Evolutionary conservation across 192 early-diverging fungal species (phyloP).

Genomic region (Coemansia brasiliensis): DNA sequence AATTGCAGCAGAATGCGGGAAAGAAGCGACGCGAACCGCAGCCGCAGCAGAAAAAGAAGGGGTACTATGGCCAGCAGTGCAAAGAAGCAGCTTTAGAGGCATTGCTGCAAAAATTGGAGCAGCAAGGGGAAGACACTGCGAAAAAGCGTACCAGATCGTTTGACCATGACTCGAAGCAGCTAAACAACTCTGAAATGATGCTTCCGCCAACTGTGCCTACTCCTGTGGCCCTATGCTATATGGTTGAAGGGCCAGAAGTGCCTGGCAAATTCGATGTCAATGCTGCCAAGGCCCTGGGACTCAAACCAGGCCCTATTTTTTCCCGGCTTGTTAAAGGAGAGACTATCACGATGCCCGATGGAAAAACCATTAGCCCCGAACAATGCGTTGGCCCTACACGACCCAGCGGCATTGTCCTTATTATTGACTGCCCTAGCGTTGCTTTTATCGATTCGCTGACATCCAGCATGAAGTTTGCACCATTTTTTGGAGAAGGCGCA

Average conservation of each 20-base stretch:
- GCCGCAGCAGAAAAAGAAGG: conserved; percentile 33
- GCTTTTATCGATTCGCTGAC: conserved; percentile 59
- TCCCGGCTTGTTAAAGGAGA: conserved; percentile 63
- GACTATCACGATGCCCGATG: conserved; percentile 60
- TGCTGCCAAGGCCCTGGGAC: conserved; percentile 65
- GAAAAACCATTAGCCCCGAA: conserved; percentile 67
- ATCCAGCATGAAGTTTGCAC: conserved; percentile 44
- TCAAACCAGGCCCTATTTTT: conserved; percentile 66
- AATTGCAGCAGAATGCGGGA: conserved; percentile 2
- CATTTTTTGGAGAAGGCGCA: conserved; percentile 24
- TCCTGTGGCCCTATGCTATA: conserved; percentile 63
- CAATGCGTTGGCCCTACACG: conserved; percentile 64
- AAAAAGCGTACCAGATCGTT: conserved; percentile 41
- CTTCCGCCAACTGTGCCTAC: conserved; percentile 55
- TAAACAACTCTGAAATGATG: conserved; percentile 12
- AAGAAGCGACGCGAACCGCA: conserved; percentile 10
- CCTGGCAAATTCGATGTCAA: conserved; percentile 78
- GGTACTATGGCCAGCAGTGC: conserved; percentile 31
- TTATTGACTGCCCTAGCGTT: conserved; percentile 66
- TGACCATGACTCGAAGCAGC: conserved; percentile 13
- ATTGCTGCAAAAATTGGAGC: conserved; percentile 31
- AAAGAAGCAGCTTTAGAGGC: conserved; percentile 28
- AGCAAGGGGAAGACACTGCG: conserved; percentile 22
- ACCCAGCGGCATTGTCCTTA: conserved; percentile 65
- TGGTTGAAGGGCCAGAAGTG: conserved; percentile 70